Percentiles rank a stretch among this genome's conserved stretches.
phyloP scores from a whole-genome alignment of 495 filamentous ascomycete genomes.

The Hyaloscypha bicolor region DNA sequence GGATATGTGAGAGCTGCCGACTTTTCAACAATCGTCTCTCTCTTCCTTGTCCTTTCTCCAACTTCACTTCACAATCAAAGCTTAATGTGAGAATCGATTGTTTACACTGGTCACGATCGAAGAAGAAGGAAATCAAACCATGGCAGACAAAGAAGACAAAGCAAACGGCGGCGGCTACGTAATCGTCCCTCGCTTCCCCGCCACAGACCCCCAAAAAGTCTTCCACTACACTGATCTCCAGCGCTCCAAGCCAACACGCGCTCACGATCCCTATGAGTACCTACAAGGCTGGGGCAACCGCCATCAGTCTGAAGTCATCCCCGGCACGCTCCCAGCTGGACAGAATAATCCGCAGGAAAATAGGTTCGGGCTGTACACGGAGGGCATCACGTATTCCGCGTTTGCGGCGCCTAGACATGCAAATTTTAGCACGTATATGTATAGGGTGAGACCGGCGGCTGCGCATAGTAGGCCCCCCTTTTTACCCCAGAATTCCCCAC shows the following conservation, averaged over 20 bases:
- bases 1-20: neutral
- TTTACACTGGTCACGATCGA: neutral
- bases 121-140: neutral
- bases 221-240: conserved; percentile 62
- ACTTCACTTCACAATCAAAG: neutral
- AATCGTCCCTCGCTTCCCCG: conserved; percentile 9
- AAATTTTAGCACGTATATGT: conserved; percentile 76
- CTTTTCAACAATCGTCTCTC: neutral
- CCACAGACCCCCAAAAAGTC: conserved; percentile 44
- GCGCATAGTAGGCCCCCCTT: conserved; percentile 51
- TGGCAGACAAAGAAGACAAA: neutral
- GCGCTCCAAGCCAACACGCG: conserved; percentile 44
- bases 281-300: conserved; percentile 38
- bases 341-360: conserved; percentile 74
- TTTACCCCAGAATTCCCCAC: neutral
- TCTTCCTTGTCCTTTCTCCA: neutral
- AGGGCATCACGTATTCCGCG: conserved; percentile 82
- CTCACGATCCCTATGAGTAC: conserved; percentile 55
- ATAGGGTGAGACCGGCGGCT: conserved; percentile 69
- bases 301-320: conserved; percentile 27
- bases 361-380: conserved; percentile 68
- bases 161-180: conserved; percentile 8
- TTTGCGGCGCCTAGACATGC: conserved; percentile 73
- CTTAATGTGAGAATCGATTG: neutral
- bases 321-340: conserved; percentile 40